Evolutionary conservation across 805 yeast species (phyloP), one percentile per base, ranked within the genome.

Genomic region (Limtongia smithiae): DNA sequence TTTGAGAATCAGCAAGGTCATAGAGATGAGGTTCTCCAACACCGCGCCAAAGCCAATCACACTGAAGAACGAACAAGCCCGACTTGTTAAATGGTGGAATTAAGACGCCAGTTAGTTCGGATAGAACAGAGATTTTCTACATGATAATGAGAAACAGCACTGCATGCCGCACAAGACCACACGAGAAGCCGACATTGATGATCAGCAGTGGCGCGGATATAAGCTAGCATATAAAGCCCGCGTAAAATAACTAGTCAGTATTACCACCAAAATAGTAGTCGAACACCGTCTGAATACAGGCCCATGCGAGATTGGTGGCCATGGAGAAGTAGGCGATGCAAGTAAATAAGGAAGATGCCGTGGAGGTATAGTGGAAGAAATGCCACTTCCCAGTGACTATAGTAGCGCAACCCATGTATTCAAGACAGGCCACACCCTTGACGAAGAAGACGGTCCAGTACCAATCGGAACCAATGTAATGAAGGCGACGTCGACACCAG

Each of bases 21-120:
- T n/a, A n/a, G n/a, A n/a, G n/a, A n/a, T n/a, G n/a, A n/a, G n/a
- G n/a, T n/a, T n/a, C n/a, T n/a, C n/a, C n/a, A n/a, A n/a, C n/a
- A n/a, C n/a, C n/a, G n/a, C n/a, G n/a, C n/a, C n/a, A n/a, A n/a
- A n/a, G n/a, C n/a, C n/a, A n/a, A n/a, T n/a, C n/a, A n/a, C n/a
- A n/a, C n/a, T n/a, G n/a, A 63, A 81, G 77, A 5, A 77, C 73
- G 66, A 77, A 81, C 69, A 77, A 81, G 62, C 86, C 87, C 85
- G 85, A 81, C 64, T 78, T 81, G 66, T 81, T 81, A 37, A 78
- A 66, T 7, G 83, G 72, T 27, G 63, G 56, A 50, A 81, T 76
- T 55, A 81, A 68, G 18, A 76, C 53, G 59, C 84, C 85, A 61
- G 81, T 73, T 64, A 81, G 71, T 34, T 78, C 68, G 36, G 78